Evolutionary conservation across 371 early-diverging fungal genomes (phyloP), one percentile per base, ranked within the genome.

Genomic region (Rhizopus delemar): DNA sequence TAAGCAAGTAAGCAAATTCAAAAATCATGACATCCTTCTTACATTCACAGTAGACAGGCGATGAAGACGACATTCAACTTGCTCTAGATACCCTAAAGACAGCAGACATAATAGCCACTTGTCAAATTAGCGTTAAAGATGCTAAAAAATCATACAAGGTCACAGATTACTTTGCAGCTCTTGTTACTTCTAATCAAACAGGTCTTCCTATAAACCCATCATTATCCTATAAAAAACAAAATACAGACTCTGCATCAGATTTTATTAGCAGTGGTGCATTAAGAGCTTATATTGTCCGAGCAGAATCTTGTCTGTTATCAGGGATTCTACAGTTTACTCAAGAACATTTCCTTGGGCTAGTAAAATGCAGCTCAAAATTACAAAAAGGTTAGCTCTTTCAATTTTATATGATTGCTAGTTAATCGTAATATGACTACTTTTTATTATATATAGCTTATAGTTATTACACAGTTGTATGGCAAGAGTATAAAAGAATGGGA

Each of bases 361-460:
- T 80, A 1, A 83, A 81, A 55, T 80, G 78, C 33, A 79, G 80
- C 7, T 51, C 81, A 16, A 82, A 82, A 61, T 49, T 85, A 38
- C 70, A 78, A 51, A 68, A 70, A 74, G 85, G 85, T 84, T 71
- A 29, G 15, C 43, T 35, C 8, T 8, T 22, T 22, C 22, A 22
- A 22, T 22, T 22, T 22, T 22, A 2, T 22, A 22, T 22, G 22
- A 22, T 22, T 22, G 22, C 22, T 22, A 22, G 22, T 22, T 22
- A 22, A 22, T 22, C 22, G 22, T 22, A 22, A 22, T 1, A 22
- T 22, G 22, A 22, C 22, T 22, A 22, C 22, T 22, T 34, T 46
- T 55, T 22, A 31, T 43, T 48, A 55, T 7, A 57, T 22, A 41
- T 50, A 73, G 74, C 71, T 5, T 74, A 65, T 35, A 57, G 50